Percentiles rank a stretch among this genome's conserved stretches.
Conservation (phyloP, 495 filamentous ascomycete species). For the Parathielavia appendiculata region DNA sequence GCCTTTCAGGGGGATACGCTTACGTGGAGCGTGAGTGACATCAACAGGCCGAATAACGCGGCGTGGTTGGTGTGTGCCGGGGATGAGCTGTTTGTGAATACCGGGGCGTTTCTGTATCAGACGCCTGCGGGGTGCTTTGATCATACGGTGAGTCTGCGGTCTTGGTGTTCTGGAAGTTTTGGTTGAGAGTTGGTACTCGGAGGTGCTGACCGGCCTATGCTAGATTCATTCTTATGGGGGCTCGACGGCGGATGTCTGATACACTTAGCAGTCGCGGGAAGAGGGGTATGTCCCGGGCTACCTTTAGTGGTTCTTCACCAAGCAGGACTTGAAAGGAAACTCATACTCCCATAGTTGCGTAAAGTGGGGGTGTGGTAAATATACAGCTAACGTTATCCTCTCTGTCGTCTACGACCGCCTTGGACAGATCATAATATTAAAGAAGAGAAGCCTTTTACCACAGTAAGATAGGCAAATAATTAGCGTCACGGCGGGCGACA, state of each 20-base stretch:
- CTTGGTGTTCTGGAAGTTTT: not conserved
- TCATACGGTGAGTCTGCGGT: not conserved
- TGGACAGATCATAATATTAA: no score
- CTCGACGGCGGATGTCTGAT: not conserved
- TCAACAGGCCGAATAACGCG: not conserved
- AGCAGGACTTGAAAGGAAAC: no score
- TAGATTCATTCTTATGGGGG: not conserved
- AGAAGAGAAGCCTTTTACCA: no score
- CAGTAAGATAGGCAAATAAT: no score
- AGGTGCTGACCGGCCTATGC: not conserved
- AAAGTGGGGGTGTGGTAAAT: no score
- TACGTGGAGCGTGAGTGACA: not conserved
- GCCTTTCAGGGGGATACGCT: not conserved
- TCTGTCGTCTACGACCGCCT: no score
- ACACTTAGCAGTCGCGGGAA: no score
- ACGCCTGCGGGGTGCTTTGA: not conserved
- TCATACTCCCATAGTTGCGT: no score
- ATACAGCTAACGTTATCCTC: no score
- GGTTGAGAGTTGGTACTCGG: not conserved
- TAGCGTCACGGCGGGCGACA: no score
- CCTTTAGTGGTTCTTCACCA: no score
- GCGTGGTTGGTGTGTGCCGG: not conserved
- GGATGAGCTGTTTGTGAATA: not conserved
- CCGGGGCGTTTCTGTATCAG: not conserved
- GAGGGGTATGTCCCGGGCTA: no score